Base-by-base conservation (phyloP, 2,329 filamentous ascomycete genomes). In the Penicillium nordicum region DNA sequence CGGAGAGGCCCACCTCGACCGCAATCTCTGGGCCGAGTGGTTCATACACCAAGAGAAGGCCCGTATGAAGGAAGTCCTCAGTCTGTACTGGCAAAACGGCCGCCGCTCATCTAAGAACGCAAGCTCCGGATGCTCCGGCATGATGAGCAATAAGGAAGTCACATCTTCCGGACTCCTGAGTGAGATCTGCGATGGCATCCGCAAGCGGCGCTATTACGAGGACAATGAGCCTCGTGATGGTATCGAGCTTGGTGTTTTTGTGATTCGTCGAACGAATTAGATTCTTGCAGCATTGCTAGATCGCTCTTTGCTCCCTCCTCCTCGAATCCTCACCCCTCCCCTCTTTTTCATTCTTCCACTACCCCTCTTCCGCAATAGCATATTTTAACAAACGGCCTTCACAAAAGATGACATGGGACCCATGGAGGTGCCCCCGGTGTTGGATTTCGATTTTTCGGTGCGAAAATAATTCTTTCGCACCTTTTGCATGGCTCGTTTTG, bases 11-110 rank as follows among this genome's bases (percentile, higher is more conserved):
- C 63, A 73, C 1, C 71, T 86, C 3, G 78, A 80, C 50, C 76
- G 82, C 29, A 73, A 77, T 21, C 76, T 80, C 2, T 88, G 85
- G 85, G 78, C 80, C 32, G 81, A 86, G 54, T 87, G 84, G 84
- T 87, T 82, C 77, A 80, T 84, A 44, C 83, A 85, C 65, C 85
- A 88, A 65, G 85, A 87, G 67, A 84, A 84, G 63, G 75, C 79
- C 11, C 78, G 84, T 14, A 80, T 87, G 49, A 79, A 82, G 57
- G 80, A 81, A 30, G 74, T 80, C 5, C 67, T 79, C 49, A 72
- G 68, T 37, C 53, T 72, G 21, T 76, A 78, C 58, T 78, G 74
- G 71, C 69, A 74, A 50, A 76, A 73, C 25, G 69, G 71, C 40
- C 69, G 71, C 12, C 69, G 72, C 9, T 61, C 72, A 5, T 69